A percentile compares a stretch with the other conserved stretches of the same genome.
Conservation (phyloP, 1,284 basidiomycete genomes). For the Rhodotorula sp. region DNA sequence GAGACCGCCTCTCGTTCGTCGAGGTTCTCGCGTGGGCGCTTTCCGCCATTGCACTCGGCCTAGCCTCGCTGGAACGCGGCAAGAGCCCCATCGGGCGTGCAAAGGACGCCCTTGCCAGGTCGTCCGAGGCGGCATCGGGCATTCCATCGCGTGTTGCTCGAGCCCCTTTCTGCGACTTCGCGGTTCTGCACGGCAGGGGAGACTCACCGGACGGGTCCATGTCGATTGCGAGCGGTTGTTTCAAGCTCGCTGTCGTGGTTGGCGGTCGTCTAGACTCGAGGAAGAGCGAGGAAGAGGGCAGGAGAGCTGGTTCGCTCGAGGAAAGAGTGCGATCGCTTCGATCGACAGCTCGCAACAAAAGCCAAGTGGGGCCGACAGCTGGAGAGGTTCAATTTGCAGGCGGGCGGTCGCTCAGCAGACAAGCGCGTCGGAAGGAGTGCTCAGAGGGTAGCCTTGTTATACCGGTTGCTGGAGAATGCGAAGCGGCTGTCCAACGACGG, state of each 20-base stretch:
- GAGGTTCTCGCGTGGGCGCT: not conserved
- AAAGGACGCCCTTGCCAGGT: too few species aligned
- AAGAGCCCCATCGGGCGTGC: not conserved
- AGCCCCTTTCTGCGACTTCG: not conserved
- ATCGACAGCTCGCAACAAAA: not conserved
- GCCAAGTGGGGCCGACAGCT: not conserved
- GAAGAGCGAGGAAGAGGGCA: not conserved
- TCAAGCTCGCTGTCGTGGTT: not conserved
- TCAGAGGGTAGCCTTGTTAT: not conserved
- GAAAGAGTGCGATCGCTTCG: constrained; percentile 1
- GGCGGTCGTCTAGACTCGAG: not conserved
- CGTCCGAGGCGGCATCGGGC: not conserved
- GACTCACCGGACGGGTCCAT: not conserved
- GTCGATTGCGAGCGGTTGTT: not conserved
- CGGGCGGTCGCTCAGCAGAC: not conserved
- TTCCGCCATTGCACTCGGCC: not conserved
- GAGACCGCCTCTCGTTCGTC: not conserved
- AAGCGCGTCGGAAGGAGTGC: not conserved
- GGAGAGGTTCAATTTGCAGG: not conserved
- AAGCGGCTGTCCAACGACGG: too few species aligned
- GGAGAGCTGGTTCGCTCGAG: too few species aligned
- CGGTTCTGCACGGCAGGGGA: not conserved
- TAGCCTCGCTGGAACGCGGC: not conserved
- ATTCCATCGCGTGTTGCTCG: not conserved
- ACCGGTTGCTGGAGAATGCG: too few species aligned